Evolutionary conservation across 192 early-diverging fungal genomes (phyloP).

Genomic region (Dispira parvispora): DNA sequence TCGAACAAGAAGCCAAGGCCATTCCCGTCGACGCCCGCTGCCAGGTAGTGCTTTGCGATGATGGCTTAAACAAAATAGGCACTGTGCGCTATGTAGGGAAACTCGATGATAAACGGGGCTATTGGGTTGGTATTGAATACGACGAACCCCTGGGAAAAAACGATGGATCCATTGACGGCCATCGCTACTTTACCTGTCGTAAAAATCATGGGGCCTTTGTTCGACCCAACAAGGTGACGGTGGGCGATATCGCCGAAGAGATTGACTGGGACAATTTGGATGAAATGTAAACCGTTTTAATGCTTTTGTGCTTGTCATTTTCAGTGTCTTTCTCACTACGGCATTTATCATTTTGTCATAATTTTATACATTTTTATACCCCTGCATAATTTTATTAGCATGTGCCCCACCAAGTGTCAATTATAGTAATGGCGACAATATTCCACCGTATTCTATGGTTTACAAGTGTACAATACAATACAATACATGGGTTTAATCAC

Average conservation of each 20-base stretch:
- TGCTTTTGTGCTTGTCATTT: no score
- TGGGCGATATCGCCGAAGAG: constrained; percentile 88
- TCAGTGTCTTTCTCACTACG: no score
- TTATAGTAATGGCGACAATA: no score
- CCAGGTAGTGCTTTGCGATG: constrained; percentile 47
- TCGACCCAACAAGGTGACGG: constrained; percentile 70
- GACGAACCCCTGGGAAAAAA: constrained; percentile 96
- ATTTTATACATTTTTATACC: no score
- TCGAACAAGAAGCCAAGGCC: constrained; percentile 38
- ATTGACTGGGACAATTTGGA: constrained; percentile 57
- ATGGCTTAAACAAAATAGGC: constrained; percentile 32
- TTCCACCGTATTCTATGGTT: no score
- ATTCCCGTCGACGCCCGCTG: constrained; percentile 72
- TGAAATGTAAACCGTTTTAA: constrained; percentile 28
- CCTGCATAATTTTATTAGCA: no score
- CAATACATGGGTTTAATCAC: no score
- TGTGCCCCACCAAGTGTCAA: no score
- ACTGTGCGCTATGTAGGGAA: constrained; percentile 58
- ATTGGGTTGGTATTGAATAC: constrained; percentile 88
- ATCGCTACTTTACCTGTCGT: constrained; percentile 57
- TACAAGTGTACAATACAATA: no score
- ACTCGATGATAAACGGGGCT: constrained; percentile 64
- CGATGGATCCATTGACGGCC: constrained; percentile 68
- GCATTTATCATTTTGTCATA: no score
- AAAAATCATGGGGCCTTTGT: constrained; percentile 75